phyloP scores from a whole-genome alignment of 768 basidiomycete genomes.

The Rickenella mellea region DNA sequence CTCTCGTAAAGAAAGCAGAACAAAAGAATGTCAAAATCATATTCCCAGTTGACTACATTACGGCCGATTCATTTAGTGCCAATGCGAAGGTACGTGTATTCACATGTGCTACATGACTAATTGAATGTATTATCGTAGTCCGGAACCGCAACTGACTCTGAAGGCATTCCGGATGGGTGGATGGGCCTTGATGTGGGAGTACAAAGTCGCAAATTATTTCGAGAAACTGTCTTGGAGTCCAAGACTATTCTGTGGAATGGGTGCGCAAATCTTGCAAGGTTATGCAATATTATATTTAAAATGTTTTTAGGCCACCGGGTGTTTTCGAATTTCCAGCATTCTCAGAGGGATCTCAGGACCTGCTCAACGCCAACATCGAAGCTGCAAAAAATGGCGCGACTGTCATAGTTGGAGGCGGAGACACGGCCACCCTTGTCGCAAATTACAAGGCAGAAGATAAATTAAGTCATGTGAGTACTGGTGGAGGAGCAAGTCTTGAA shows the following conservation, averaged over 20 bases:
- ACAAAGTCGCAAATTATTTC: constrained; percentile 74
- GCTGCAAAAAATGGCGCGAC: constrained; percentile 80
- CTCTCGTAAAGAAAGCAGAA: constrained; percentile 86
- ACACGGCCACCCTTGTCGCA: constrained; percentile 94
- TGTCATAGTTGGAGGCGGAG: constrained; percentile 94
- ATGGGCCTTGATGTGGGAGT: constrained; percentile 92
- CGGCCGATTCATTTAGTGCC: constrained; percentile 91
- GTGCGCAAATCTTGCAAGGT: constrained; percentile 29
- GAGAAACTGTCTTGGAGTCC: constrained; percentile 67
- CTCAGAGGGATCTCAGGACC: constrained; percentile 71
- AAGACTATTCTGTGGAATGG: constrained; percentile 99
- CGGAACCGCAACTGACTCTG: constrained; percentile 62
- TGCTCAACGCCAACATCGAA: constrained; percentile 79
- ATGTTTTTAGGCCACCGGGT: constrained; percentile 69
- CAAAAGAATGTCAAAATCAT: constrained; percentile 87
- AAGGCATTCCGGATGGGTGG: constrained; percentile 89
- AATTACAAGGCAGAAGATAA: constrained; percentile 77
- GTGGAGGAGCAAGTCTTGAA: constrained; percentile 89
- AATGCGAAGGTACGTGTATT: constrained; percentile 59
- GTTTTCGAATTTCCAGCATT: constrained; percentile 97
- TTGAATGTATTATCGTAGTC: constrained; percentile 33
- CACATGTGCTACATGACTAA: background rate
- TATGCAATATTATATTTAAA: background rate
- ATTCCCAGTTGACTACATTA: constrained; percentile 92
- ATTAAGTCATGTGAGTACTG: constrained; percentile 94